Base-by-base conservation (phyloP, 371 early-diverging fungal genomes). In the Mortierella sp. region DNA sequence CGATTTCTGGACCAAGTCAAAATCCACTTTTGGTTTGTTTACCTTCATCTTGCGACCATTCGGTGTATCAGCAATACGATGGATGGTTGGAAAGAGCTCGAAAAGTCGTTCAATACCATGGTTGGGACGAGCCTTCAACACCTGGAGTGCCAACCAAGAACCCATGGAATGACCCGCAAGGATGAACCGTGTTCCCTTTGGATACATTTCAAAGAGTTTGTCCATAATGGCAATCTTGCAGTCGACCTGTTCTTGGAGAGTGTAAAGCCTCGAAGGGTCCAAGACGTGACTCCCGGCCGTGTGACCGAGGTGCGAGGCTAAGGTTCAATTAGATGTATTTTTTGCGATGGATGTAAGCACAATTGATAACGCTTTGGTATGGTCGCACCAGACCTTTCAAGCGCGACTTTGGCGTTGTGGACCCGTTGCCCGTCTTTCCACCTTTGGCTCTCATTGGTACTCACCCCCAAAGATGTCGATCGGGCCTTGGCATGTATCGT, bases 81-180 rank as follows among this genome's bases (percentile, higher is more conserved):
- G 89, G 4, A 96, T 71, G 0, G 94, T 91, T 11, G 96, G 96
- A 68, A 95, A 95, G 60, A 96, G 80, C 1, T 85, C 85, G 60
- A 94, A 85, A 4, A 92, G 70, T 4, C 89, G 88, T 44, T 79
- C 80, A 37, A 96, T 89, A 14, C 83, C 81, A 57, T 85, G 84
- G 45, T 82, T 68, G 12, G 90, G 91, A 11, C 90, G 84, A 21
- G 82, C 79, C 60, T 87, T 89, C 26, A 93, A 75, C n/a, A 88
- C 71, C 65, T 82, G 64, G 12, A 81, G 52, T 12, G 72, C 79
- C 60, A 94, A 84, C 72, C 89, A 92, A 2, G 89, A 68, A 0
- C 94, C 94, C 70, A 93, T 85, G 4, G 89, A 88, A 70, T 94
- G 94, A 0, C 89, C 92, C 21, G 87, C 86, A 1, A 94, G 62